Percentiles rank a stretch among this genome's conserved stretches.
Conservation (phyloP, 345 rosid species). For the Moricandia moricandioides region DNA sequence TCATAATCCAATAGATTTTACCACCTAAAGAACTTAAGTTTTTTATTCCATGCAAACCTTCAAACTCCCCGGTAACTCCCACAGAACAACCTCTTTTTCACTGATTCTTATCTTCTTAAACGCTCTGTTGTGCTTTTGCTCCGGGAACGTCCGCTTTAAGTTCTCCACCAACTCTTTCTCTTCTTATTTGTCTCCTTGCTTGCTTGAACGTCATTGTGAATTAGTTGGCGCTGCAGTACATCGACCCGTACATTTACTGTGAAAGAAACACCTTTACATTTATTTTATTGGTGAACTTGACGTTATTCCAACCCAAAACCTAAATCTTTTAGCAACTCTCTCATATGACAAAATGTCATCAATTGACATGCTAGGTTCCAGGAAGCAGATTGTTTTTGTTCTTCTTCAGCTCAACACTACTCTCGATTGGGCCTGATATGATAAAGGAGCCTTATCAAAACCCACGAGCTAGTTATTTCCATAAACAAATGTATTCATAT, state of each 20-base stretch:
- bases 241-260: too few relatives aligned
- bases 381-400: too few relatives aligned
- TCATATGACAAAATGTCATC: too few relatives aligned
- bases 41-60: slow-evolving; percentile 22
- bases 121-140: slow-evolving; percentile 42
- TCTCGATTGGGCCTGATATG: not conserved
- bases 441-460: not conserved
- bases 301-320: too few relatives aligned
- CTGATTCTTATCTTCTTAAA: slow-evolving; percentile 57
- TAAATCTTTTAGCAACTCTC: too few relatives aligned
- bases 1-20: not conserved
- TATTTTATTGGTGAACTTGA: too few relatives aligned
- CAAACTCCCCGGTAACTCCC: slow-evolving; percentile 43
- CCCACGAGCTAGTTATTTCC: not conserved
- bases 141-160: slow-evolving; percentile 68
- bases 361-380: too few relatives aligned
- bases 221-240: too few relatives aligned
- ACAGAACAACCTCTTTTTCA: slow-evolving; percentile 37
- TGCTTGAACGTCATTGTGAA: too few relatives aligned
- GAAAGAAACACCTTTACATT: too few relatives aligned
- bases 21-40: not conserved
- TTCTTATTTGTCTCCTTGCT: slow-evolving; percentile 66
- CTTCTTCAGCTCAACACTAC: slow-evolving; percentile 44
- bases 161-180: slow-evolving; percentile 46
- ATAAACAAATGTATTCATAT: not conserved